Evolutionary conservation across 2,329 filamentous ascomycete genomes (phyloP).

Genomic region (Nannizzia gypsea): DNA sequence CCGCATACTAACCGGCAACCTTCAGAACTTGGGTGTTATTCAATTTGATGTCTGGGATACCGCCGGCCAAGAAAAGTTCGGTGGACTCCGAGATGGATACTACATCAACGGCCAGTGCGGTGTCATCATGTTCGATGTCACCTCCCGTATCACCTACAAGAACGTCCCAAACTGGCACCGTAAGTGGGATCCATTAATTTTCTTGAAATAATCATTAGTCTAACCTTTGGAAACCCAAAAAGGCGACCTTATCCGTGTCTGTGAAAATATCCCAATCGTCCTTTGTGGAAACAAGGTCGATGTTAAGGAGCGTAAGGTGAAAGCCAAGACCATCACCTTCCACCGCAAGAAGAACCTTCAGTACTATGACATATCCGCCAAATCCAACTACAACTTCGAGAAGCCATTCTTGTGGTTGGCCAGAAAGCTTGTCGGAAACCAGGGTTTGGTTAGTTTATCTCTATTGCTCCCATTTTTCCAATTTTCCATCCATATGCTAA

Average conservation of each 20-base stretch:
- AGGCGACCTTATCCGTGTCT: conserved; percentile 95
- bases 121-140: conserved; percentile 98
- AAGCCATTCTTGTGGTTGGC: conserved; percentile 99
- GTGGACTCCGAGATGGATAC: conserved; percentile 98
- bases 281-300: conserved; percentile 97
- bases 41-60: conserved; percentile 99
- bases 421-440: conserved; percentile 96
- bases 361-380: conserved; percentile 98
- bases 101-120: conserved; percentile 99
- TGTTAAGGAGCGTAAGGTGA: conserved; percentile 99
- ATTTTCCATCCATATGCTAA: conserved; percentile 13
- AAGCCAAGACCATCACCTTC: conserved; percentile 99
- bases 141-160: conserved; percentile 89
- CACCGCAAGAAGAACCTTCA: conserved; percentile 99
- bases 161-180: conserved; percentile 99
- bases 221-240: neutral
- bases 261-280: conserved; percentile 98
- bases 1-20: neutral
- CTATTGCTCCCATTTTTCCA: conserved; percentile 12
- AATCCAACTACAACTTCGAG: conserved; percentile 90
- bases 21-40: conserved; percentile 79
- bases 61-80: conserved; percentile 95
- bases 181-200: conserved; percentile 32
- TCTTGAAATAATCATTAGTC: neutral
- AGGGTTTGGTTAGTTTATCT: conserved; percentile 53